Evolutionary conservation across 192 early-diverging fungal species (phyloP).

Genomic region (Kickxella alabastrina): DNA sequence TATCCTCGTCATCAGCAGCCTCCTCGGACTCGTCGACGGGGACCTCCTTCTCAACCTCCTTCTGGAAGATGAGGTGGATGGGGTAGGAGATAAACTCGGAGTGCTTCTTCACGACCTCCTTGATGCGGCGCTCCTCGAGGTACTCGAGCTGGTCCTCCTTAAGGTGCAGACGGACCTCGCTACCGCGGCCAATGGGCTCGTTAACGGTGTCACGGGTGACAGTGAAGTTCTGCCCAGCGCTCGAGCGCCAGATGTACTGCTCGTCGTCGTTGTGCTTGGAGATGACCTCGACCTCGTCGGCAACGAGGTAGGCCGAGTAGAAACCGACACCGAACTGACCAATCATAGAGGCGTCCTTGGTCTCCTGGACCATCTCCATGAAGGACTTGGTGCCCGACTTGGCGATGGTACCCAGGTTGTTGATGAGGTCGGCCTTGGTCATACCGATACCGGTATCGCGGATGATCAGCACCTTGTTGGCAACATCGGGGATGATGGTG

Average conservation of each 20-base stretch:
- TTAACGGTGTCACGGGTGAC: constrained; percentile 91
- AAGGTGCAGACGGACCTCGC: constrained; percentile 91
- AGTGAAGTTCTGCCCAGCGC: constrained; percentile 85
- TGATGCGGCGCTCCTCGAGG: constrained; percentile 98
- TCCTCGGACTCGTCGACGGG: constrained; percentile 84
- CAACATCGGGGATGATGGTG: constrained; percentile 84
- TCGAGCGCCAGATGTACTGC: constrained; percentile 96
- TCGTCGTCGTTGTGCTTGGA: constrained; percentile 92
- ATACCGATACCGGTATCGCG: constrained; percentile 84
- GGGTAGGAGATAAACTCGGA: constrained; percentile 99
- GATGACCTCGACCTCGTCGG: constrained; percentile 90
- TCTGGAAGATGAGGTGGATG: constrained; percentile 92
- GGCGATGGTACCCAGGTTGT: constrained; percentile 96
- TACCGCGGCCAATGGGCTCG: constrained; percentile 90
- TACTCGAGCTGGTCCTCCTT: constrained; percentile 99
- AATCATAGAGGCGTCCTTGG: constrained; percentile 99
- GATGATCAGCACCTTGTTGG: constrained; percentile 82
- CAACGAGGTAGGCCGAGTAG: constrained; percentile 99
- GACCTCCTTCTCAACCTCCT: constrained; percentile 98
- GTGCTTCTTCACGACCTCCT: constrained; percentile 99
- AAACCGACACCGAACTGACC: constrained; percentile 99
- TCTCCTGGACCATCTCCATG: constrained; percentile 95
- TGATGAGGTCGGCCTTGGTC: constrained; percentile 65
- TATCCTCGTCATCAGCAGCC: constrained; percentile 64
- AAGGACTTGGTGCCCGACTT: constrained; percentile 99